phyloP scores from a whole-genome alignment of 2,329 filamentous ascomycete species.

The Coniochaeta sp. region DNA sequence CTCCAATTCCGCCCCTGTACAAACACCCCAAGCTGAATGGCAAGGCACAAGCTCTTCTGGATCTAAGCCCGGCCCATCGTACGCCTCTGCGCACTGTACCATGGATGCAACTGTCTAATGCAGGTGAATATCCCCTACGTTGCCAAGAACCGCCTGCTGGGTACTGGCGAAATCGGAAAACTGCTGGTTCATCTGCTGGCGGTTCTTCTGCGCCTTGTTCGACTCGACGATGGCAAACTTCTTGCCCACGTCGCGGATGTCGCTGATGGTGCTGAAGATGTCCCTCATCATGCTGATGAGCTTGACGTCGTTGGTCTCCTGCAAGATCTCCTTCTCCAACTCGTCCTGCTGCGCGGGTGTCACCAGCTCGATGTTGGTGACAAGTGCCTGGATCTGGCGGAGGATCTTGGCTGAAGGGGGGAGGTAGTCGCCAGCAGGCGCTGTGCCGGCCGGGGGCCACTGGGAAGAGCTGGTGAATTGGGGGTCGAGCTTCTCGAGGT shows the following conservation, averaged over 20 bases:
- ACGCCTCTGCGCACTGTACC: neutral
- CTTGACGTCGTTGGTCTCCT: conserved; percentile 78
- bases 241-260: conserved; percentile 65
- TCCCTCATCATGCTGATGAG: conserved; percentile 69
- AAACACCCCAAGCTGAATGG: neutral
- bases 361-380: conserved; percentile 76
- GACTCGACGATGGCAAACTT: conserved; percentile 60
- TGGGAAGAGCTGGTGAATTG: conserved; percentile 25
- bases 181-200: neutral
- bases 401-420: conserved; percentile 64
- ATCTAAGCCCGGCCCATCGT: too few species aligned
- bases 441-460: conserved; percentile 8
- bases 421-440: conserved; percentile 25
- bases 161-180: neutral
- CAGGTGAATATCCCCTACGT: neutral
- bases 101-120: neutral
- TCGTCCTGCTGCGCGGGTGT: conserved; percentile 60
- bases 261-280: conserved; percentile 65
- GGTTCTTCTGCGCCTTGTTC: conserved; percentile 18
- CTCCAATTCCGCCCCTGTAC: neutral
- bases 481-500: conserved; percentile 67
- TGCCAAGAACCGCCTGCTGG: neutral
- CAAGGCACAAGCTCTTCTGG: neutral
- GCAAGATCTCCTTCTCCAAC: conserved; percentile 63
- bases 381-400: conserved; percentile 79